Evolutionary conservation across 768 basidiomycete genomes (phyloP).

Genomic region (Termitomyces sp.): DNA sequence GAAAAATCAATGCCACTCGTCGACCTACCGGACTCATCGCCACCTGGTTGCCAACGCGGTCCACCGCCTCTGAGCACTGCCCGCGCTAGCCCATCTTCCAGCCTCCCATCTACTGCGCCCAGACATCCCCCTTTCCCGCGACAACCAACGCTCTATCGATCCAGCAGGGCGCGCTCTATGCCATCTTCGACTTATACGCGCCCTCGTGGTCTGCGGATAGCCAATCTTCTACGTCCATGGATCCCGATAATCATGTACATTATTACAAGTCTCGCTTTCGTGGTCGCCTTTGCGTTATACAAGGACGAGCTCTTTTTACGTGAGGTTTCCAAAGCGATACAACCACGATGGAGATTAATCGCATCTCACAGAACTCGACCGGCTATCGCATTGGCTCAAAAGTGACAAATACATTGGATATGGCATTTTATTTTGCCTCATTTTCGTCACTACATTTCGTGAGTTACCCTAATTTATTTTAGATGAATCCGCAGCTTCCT

Average conservation of each 20-base stretch:
- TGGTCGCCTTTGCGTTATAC: conserved; percentile 81
- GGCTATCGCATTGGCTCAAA: conserved; percentile 73
- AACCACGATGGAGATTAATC: not conserved
- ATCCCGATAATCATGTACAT: conserved; percentile 73
- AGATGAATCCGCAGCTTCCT: not conserved
- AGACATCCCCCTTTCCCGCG: conserved; percentile 14
- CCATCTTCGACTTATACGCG: conserved; percentile 29
- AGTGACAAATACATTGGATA: conserved; percentile 69
- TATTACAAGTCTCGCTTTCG: conserved; percentile 69
- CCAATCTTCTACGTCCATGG: conserved; percentile 65
- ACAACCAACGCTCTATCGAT: conserved; percentile 13
- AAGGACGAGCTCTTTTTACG: conserved; percentile 77
- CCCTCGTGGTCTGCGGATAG: conserved; percentile 47
- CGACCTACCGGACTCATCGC: conserved; percentile 12
- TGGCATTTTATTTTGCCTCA: conserved; percentile 72
- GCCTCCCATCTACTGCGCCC: not conserved
- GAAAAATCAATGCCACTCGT: conserved; percentile 24
- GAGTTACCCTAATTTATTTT: conserved; percentile 28
- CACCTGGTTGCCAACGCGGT: conserved; percentile 9
- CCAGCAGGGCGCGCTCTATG: conserved; percentile 14
- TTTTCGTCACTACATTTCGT: conserved; percentile 87
- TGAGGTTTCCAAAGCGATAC: conserved; percentile 29
- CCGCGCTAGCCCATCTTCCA: conserved; percentile 2
- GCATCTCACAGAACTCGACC: conserved; percentile 60
- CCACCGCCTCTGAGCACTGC: not conserved